phyloP scores from a whole-genome alignment of 2,329 filamentous ascomycete genomes.

The Ascochyta pisi region DNA sequence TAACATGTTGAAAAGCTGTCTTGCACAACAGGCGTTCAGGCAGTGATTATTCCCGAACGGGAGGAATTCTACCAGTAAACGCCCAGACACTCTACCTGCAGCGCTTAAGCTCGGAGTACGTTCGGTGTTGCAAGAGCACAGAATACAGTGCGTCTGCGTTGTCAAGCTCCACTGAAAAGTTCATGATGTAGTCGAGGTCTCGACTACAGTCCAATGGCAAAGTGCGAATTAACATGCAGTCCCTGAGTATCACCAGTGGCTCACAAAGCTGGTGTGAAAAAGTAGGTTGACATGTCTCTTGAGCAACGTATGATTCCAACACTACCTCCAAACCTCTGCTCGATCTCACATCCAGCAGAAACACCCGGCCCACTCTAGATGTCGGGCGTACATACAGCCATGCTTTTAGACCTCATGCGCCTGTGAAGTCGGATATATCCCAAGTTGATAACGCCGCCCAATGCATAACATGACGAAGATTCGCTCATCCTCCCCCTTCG shows the following conservation, averaged over 20 bases:
- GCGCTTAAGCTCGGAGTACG: not conserved
- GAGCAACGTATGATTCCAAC: not conserved
- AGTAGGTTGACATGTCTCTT: no score
- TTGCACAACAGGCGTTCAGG: no score
- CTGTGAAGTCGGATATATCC: conserved; percentile 24
- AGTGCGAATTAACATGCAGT: no score
- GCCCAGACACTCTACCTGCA: not conserved
- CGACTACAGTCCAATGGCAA: no score
- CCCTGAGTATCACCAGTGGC: no score
- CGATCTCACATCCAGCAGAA: not conserved
- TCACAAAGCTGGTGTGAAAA: no score
- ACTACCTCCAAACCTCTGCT: not conserved
- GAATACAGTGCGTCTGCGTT: no score
- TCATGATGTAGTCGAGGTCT: no score
- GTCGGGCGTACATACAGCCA: conserved; percentile 7
- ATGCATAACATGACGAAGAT: conserved; percentile 32
- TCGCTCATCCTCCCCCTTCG: conserved; percentile 17
- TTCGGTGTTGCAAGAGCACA: not conserved
- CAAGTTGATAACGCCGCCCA: conserved; percentile 36
- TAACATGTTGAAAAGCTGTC: no score
- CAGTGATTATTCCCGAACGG: no score
- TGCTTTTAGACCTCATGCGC: conserved; percentile 22
- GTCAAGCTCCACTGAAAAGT: no score
- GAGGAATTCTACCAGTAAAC: no score
- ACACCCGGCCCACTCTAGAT: not conserved